Evolutionary conservation across 2,329 filamentous ascomycete genomes (phyloP).

Genomic region (Penicillium sp.): DNA sequence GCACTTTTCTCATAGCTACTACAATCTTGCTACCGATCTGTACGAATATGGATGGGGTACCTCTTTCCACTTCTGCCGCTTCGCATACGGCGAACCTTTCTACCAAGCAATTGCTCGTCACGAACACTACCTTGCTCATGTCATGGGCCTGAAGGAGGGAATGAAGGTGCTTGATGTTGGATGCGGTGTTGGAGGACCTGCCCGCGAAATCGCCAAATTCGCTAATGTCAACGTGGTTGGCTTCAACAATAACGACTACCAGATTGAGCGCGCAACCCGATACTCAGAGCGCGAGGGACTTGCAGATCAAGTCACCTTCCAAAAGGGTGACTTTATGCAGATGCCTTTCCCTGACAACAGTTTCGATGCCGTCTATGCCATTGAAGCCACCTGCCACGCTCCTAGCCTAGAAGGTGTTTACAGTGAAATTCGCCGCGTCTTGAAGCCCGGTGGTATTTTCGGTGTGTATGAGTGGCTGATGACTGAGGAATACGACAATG

Average conservation of each 20-base stretch:
- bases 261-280: constrained; percentile 85
- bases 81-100: constrained; percentile 81
- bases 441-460: constrained; percentile 94
- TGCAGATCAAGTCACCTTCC: constrained; percentile 73
- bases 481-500: constrained; percentile 91
- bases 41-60: constrained; percentile 98
- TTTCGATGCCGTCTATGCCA: constrained; percentile 94
- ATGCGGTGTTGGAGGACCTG: constrained; percentile 93
- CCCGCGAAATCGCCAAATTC: constrained; percentile 94
- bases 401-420: constrained; percentile 89
- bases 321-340: constrained; percentile 99
- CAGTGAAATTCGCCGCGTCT: constrained; percentile 85
- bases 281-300: constrained; percentile 82
- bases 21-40: constrained; percentile 92
- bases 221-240: constrained; percentile 83
- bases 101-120: constrained; percentile 89
- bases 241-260: constrained; percentile 99
- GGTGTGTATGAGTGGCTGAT: constrained; percentile 99
- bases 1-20: constrained; percentile 61
- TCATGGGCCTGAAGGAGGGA: constrained; percentile 77
- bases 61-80: constrained; percentile 97
- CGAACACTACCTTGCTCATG: constrained; percentile 93
- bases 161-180: constrained; percentile 94
- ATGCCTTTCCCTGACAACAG: constrained; percentile 90
- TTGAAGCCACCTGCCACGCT: constrained; percentile 94